These are phyloP conservation scores for Diaporthe aspalathi DNA, from an alignment of 2,329 filamentous ascomycete species.

Conservation along the genomic window DNA sequence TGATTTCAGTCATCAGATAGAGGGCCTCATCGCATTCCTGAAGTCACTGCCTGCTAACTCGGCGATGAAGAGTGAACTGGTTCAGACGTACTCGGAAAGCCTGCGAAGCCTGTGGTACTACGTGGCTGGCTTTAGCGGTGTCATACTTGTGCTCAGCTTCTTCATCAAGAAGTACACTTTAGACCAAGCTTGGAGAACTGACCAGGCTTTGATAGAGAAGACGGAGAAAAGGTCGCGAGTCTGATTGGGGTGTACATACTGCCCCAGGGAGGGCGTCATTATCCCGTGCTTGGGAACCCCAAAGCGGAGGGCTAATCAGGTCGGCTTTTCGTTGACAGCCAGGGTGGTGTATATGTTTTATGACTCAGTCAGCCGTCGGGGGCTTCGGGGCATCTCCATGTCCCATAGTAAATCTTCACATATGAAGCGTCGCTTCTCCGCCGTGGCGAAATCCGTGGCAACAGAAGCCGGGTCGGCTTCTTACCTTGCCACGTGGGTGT, in stretches of 20 bases:
- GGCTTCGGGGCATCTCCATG: background rate
- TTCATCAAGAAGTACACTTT: conserved; percentile 17
- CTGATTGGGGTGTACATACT: background rate
- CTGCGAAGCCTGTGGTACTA: conserved; percentile 14
- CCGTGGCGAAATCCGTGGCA: background rate
- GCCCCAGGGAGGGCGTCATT: no score
- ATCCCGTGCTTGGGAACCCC: background rate
- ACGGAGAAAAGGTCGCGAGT: background rate
- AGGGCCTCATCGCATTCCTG: conserved; percentile 18
- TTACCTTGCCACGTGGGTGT: background rate
- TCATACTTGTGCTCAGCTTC: conserved; percentile 13
- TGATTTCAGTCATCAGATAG: conserved; percentile 10
- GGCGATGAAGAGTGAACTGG: background rate
- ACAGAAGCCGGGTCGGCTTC: background rate
- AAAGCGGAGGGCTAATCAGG: no score
- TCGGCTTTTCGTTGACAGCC: background rate
- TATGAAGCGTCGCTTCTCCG: background rate
- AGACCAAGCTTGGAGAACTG: conserved; percentile 24
- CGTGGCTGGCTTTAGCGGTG: background rate
- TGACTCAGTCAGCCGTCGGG: no score
- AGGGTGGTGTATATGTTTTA: background rate
- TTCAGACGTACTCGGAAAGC: conserved; percentile 9
- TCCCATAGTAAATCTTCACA: background rate
- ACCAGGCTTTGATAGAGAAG: conserved; percentile 21
- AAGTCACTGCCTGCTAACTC: conserved; percentile 6